Percentiles rank a stretch among this genome's conserved stretches.
Evolutionary conservation across 495 filamentous ascomycete species (phyloP).

Genomic region (Penicillium longicatenatum): DNA sequence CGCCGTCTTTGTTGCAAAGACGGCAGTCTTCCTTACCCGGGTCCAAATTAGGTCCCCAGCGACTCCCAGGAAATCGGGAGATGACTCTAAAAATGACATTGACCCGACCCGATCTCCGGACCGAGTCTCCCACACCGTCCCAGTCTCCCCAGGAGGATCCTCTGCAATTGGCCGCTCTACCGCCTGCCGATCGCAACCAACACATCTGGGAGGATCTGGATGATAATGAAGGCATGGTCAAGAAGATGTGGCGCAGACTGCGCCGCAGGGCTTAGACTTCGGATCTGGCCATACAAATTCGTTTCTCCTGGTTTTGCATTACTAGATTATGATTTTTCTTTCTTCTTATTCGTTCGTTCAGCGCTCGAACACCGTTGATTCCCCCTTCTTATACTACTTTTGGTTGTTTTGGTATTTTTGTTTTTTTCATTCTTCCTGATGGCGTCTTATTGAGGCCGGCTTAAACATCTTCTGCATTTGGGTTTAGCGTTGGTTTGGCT

Average conservation of each 20-base stretch:
- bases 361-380: conserved; percentile 5
- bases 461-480: conserved; percentile 10
- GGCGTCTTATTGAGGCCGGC: not conserved
- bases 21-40: conserved; percentile 24
- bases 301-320: not conserved
- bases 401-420: too few relatives aligned
- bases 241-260: conserved; percentile 57
- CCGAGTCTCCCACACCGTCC: conserved; percentile 61
- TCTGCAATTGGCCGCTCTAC: conserved; percentile 53
- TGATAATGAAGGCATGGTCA: conserved; percentile 50
- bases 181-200: conserved; percentile 45
- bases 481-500: conserved; percentile 13
- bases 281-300: not conserved
- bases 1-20: conserved; percentile 17
- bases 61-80: conserved; percentile 56
- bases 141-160: conserved; percentile 56
- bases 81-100: conserved; percentile 97
- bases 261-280: conserved; percentile 35
- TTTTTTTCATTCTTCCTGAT: conserved; percentile 4
- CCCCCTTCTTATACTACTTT: conserved; percentile 6
- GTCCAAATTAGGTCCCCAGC: conserved; percentile 22
- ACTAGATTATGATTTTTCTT: not conserved
- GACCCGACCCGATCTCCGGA: conserved; percentile 80
- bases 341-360: conserved; percentile 17
- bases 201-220: conserved; percentile 49